Conservation (phyloP, 1,284 basidiomycete species). For the Sporisorium iseilematis-ciliati region DNA sequence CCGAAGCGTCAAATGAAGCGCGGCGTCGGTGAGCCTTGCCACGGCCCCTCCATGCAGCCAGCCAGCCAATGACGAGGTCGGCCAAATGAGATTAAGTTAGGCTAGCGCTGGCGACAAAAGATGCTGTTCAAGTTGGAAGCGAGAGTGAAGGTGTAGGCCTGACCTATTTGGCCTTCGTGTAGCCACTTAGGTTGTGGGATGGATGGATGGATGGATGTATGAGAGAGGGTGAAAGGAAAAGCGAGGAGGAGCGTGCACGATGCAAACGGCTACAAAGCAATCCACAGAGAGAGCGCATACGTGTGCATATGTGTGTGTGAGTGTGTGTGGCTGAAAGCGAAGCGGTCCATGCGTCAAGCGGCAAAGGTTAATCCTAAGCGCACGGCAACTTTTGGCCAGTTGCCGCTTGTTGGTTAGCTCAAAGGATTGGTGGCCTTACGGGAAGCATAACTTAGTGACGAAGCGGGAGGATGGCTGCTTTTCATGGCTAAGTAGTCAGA, state of each 20-base stretch:
- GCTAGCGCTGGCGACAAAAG: background rate
- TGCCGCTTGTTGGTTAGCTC: background rate
- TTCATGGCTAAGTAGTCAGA: too few species aligned
- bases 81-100: background rate
- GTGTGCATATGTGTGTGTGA: background rate
- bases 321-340: background rate
- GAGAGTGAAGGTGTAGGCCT: background rate
- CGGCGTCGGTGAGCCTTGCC: background rate
- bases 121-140: background rate
- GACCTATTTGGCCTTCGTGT: background rate
- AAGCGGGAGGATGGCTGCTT: background rate
- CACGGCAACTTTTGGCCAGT: background rate
- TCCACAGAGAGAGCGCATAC: too few species aligned
- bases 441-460: background rate
- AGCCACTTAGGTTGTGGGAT: background rate
- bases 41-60: background rate
- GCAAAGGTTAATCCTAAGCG: background rate
- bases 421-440: background rate
- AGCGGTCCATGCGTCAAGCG: conserved; percentile 11
- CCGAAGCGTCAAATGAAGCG: conserved; percentile 4
- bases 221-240: background rate
- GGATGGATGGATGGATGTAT: background rate
- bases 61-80: background rate
- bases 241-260: conserved; percentile 13
- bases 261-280: background rate